Conservation (phyloP, 192 early-diverging fungal genomes). For the Coemansia sp. region DNA sequence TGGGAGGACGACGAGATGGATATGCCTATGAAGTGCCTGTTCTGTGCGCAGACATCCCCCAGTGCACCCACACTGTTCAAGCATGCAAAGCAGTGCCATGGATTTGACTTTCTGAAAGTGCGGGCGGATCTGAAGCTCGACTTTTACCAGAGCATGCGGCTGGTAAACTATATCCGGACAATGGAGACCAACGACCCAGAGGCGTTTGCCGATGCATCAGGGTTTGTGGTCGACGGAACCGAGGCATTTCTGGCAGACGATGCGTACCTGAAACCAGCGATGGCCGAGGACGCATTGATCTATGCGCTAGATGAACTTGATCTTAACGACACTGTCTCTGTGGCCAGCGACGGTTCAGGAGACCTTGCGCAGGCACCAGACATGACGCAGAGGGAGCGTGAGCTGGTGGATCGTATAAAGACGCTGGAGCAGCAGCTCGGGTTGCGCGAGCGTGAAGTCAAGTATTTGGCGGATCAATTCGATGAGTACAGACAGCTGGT, state of each 20-base stretch:
- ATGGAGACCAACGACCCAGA: conserved; percentile 30
- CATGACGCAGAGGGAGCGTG: conserved; percentile 57
- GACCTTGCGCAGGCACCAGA: conserved; percentile 23
- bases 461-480: conserved; percentile 61
- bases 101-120: conserved; percentile 66
- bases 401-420: conserved; percentile 58
- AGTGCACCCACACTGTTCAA: conserved; percentile 57
- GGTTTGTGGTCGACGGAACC: conserved; percentile 52
- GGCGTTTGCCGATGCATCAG: conserved; percentile 19
- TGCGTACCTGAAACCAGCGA: conserved; percentile 61
- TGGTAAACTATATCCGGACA: conserved; percentile 55
- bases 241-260: conserved; percentile 68
- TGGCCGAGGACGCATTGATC: conserved; percentile 68
- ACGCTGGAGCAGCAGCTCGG: conserved; percentile 58
- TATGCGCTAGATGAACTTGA: conserved; percentile 76
- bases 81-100: conserved; percentile 61
- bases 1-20: conserved; percentile 69
- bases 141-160: conserved; percentile 77
- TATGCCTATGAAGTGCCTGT: conserved; percentile 66
- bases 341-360: conserved; percentile 10
- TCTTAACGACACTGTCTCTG: conserved; percentile 52
- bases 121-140: conserved; percentile 59
- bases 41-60: conserved; percentile 61
- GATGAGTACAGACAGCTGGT: conserved; percentile 69
- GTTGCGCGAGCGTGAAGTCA: conserved; percentile 55